Evolutionary conservation across 495 filamentous ascomycete species (phyloP), one percentile per base, ranked within the genome.

Genomic region (Xylaria venustula): DNA sequence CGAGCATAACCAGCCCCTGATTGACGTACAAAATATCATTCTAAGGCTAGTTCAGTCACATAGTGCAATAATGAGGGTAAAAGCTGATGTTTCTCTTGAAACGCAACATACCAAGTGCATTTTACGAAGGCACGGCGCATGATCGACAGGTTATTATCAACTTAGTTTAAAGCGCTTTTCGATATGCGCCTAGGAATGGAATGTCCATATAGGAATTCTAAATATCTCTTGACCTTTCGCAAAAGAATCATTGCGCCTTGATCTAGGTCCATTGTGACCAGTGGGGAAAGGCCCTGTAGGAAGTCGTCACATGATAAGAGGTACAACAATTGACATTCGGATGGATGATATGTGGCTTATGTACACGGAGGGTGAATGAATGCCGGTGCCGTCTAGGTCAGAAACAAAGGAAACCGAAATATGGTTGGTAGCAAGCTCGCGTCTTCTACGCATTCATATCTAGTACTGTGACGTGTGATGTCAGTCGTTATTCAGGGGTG

Each of bases 261-360:
- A 14, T 58, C 15, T 25, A 41, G 23, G 19, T 30, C 42, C 20
- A 4, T 40, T 28, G 28, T 8, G n/a, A n/a, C 52, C n/a, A 8
- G 20, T n/a, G 20, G 23, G 2, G 20, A 42, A 12, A 30, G 14
- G 17, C n/a, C n/a, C n/a, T 6, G 45, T 15, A 40, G 15, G 20
- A 11, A n/a, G n/a, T n/a, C n/a, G n/a, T n/a, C 25, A 3, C 45
- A 48, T 48, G 17, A 25, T 25, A 37, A 49, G 44, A 32, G 32
- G 32, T 47, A 17, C 36, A 44, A 51, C 36, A 48, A 17, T 23
- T 55, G 37, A 15, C 23, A 44, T 44, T 44, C 9, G 34, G 57
- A 49, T 60, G 34, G 57, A 49, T 60, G 25, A 32, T 59, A 45
- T 45, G 37, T 59, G 22, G 37, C n/a, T 52, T 60, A 60, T 60